A percentile compares a stretch with the other conserved stretches of the same genome.
phyloP scores from a whole-genome alignment of 2,329 filamentous ascomycete species.

The Stachybotrys chartarum region DNA sequence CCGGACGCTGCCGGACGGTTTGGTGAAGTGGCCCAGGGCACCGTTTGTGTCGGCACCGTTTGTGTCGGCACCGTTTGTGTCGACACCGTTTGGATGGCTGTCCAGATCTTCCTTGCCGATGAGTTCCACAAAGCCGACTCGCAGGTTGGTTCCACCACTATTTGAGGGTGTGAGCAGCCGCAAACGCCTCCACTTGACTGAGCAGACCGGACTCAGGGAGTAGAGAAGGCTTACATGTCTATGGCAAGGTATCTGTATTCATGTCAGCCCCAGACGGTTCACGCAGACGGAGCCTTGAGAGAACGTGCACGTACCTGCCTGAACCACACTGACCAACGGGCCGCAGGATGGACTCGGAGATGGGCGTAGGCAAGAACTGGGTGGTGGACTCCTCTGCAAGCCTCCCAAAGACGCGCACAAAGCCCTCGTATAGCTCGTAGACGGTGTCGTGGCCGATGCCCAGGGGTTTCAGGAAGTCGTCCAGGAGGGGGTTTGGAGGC shows the following conservation, averaged over 20 bases:
- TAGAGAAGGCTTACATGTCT: slow-evolving; percentile 49
- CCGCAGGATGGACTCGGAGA: slow-evolving; percentile 50
- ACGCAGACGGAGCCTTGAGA: slow-evolving; percentile 6
- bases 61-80: slow-evolving; percentile 6
- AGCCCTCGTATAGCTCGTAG: slow-evolving; percentile 37
- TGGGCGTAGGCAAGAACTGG: slow-evolving; percentile 55
- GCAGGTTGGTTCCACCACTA: slow-evolving; percentile 61
- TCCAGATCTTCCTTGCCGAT: slow-evolving; percentile 25
- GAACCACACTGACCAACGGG: slow-evolving; percentile 33
- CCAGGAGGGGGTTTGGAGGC: slow-evolving; percentile 11
- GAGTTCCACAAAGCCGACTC: slow-evolving; percentile 61
- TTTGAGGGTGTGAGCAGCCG: slow-evolving; percentile 7
- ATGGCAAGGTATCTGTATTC: slow-evolving; percentile 49
- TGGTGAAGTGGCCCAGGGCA: slow-evolving; percentile 8
- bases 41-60: slow-evolving; percentile 1
- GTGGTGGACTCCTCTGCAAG: slow-evolving; percentile 45
- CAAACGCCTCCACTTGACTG: slow-evolving; percentile 15
- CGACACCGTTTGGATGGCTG: background rate
- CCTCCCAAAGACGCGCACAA: slow-evolving; percentile 38
- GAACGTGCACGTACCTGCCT: slow-evolving; percentile 34
- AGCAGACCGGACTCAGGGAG: background rate
- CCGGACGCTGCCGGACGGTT: slow-evolving; percentile 34
- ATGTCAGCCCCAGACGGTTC: slow-evolving; percentile 5
- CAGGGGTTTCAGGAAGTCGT: slow-evolving; percentile 45
- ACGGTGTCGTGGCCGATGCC: slow-evolving; percentile 38